A percentile compares a stretch with the other conserved stretches of the same genome.
phyloP scores from a whole-genome alignment of 2,329 filamentous ascomycete genomes.

The Fusarium humuli region DNA sequence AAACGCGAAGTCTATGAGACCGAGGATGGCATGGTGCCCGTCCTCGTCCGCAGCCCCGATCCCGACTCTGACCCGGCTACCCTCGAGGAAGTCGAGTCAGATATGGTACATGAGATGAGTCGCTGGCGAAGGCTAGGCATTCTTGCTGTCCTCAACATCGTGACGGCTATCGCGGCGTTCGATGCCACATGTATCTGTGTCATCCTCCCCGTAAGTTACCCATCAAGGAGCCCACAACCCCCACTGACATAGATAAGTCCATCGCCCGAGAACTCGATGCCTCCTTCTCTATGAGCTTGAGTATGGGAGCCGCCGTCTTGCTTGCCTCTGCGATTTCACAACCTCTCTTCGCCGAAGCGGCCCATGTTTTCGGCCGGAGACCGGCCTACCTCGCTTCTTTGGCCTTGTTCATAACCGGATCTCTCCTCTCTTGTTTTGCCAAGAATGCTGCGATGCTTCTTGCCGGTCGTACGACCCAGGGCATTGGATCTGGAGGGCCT shows the following conservation, averaged over 20 bases:
- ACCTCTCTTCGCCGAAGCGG: conserved; percentile 57
- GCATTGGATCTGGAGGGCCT: conserved; percentile 52
- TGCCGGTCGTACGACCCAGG: conserved; percentile 51
- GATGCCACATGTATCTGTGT: conserved; percentile 48
- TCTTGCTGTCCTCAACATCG: conserved; percentile 36
- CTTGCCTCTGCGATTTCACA: conserved; percentile 73
- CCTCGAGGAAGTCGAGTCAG: not conserved
- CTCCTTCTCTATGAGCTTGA: conserved; percentile 42
- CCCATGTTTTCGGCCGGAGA: conserved; percentile 53
- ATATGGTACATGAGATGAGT: not conserved
- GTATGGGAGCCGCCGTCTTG: conserved; percentile 72
- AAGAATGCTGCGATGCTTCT: conserved; percentile 48
- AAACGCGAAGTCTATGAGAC: not conserved
- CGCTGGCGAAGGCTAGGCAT: conserved; percentile 31
- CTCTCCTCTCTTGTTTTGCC: conserved; percentile 52
- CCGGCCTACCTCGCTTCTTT: conserved; percentile 36
- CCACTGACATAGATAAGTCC: conserved; percentile 26
- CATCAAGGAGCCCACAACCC: not conserved
- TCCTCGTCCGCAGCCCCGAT: not conserved
- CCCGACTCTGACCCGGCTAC: not conserved
- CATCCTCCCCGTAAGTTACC: conserved; percentile 42
- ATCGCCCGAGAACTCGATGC: conserved; percentile 45
- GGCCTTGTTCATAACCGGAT: conserved; percentile 56
- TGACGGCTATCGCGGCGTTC: conserved; percentile 43
- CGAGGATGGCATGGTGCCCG: not conserved